phyloP scores from a whole-genome alignment of 495 filamentous ascomycete genomes.

The Hapsidospora chrysogenum region DNA sequence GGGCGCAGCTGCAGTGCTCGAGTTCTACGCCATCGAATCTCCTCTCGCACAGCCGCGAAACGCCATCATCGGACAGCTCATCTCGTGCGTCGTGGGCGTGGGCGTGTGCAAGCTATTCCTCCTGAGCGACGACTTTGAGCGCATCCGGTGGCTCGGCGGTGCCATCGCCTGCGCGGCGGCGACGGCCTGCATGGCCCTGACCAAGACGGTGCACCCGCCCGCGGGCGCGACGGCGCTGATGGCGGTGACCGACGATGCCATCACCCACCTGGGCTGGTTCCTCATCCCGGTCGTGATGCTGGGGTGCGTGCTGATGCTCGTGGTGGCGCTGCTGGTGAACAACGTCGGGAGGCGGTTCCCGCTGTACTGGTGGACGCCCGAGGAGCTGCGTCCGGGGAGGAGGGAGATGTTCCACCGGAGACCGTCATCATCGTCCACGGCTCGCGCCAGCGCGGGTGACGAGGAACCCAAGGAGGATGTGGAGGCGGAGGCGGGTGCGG shows the following conservation, averaged over 20 bases:
- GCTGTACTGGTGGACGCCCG: slow-evolving; percentile 58
- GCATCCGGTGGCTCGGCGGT: slow-evolving; percentile 47
- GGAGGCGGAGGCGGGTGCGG: slow-evolving; percentile 3
- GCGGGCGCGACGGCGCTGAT: slow-evolving; percentile 77
- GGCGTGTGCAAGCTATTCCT: slow-evolving; percentile 56
- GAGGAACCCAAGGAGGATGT: slow-evolving; percentile 2
- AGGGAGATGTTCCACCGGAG: slow-evolving; percentile 1
- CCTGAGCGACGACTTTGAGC: slow-evolving; percentile 33
- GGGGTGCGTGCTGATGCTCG: slow-evolving; percentile 46
- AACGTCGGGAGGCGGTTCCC: slow-evolving; percentile 67
- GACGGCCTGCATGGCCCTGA: slow-evolving; percentile 57
- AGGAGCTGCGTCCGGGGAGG: slow-evolving; percentile 16
- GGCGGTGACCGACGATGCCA: slow-evolving; percentile 42
- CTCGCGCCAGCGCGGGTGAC: slow-evolving; percentile 1
- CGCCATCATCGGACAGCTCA: slow-evolving; percentile 49
- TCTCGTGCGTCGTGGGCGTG: slow-evolving; percentile 49
- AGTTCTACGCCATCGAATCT: slow-evolving; percentile 49
- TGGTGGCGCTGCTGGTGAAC: slow-evolving; percentile 50
- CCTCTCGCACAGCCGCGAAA: slow-evolving; percentile 66
- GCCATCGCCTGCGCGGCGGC: slow-evolving; percentile 53
- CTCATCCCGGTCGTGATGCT: slow-evolving; percentile 52
- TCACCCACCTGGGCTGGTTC: slow-evolving; percentile 52
- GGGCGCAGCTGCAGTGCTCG: slow-evolving; percentile 55
- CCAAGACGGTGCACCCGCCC: slow-evolving; percentile 70
- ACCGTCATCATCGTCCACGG: background rate